Percentiles rank a stretch among this genome's conserved stretches.
phyloP scores from a whole-genome alignment of 345 rosid genomes.

The Hibiscus syriacus region DNA sequence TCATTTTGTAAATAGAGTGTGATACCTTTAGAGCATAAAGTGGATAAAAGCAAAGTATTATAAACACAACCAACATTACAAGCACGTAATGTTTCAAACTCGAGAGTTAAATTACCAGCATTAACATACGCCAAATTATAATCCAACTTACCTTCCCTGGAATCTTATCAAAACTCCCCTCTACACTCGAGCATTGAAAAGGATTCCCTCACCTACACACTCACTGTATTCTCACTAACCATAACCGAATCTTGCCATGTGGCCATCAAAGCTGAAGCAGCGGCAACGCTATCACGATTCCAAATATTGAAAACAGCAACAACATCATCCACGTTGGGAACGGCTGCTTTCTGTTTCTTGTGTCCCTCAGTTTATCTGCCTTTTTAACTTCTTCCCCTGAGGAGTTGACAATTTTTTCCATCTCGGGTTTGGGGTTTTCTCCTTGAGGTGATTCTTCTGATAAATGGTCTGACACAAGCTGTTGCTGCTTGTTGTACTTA shows the following conservation, averaged over 20 bases:
- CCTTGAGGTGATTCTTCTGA: constrained; percentile 35
- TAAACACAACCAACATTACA: constrained; percentile 8
- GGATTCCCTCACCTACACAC: background rate
- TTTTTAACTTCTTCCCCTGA: constrained; percentile 28
- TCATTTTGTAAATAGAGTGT: background rate
- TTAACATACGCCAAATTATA: background rate
- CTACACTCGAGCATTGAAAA: background rate
- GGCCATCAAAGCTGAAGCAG: constrained; percentile 72
- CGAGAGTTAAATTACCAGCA: constrained; percentile 3
- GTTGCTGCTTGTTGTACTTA: constrained; percentile 61
- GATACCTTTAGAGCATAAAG: too few relatives aligned
- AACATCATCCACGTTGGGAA: constrained; percentile 86
- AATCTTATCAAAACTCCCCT: constrained; percentile 8
- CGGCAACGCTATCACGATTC: constrained; percentile 93
- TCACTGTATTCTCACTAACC: constrained; percentile 17
- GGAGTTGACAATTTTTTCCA: constrained; percentile 29
- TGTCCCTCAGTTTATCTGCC: background rate
- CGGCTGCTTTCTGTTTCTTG: constrained; percentile 34
- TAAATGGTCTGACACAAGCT: constrained; percentile 32
- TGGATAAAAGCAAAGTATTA: background rate
- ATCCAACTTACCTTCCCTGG: constrained; percentile 11
- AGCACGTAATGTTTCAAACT: constrained; percentile 8
- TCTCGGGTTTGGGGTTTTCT: constrained; percentile 20
- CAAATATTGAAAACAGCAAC: constrained; percentile 76
- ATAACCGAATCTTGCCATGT: background rate